phyloP scores from a whole-genome alignment of 495 filamentous ascomycete species.

The Amorphotheca resinae region DNA sequence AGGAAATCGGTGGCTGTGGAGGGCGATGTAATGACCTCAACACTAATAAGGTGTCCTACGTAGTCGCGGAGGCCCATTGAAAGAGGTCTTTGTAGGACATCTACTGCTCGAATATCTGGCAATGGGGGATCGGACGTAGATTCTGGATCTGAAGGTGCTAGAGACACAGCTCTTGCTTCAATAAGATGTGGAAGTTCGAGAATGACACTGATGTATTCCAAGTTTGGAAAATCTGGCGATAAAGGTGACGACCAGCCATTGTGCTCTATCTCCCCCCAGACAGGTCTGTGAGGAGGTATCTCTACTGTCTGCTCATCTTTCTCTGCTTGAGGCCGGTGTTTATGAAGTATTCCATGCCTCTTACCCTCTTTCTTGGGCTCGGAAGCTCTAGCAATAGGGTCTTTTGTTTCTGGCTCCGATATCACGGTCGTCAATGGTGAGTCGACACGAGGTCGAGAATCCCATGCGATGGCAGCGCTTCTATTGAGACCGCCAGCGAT shows the following conservation, averaged over 20 bases:
- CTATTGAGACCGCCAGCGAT: slow-evolving; percentile 56
- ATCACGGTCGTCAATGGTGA: slow-evolving; percentile 2
- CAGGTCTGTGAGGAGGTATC: slow-evolving; percentile 8
- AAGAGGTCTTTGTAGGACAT: slow-evolving; percentile 54
- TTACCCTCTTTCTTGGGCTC: slow-evolving; percentile 1
- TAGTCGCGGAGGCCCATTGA: slow-evolving; percentile 76
- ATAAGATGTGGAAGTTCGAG: slow-evolving; percentile 81
- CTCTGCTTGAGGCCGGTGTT: neutral
- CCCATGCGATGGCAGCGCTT: slow-evolving; percentile 73
- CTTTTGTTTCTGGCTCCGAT: slow-evolving; percentile 4
- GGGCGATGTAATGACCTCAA: slow-evolving; percentile 50
- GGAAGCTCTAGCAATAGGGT: neutral
- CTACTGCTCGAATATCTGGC: slow-evolving; percentile 48
- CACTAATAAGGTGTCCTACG: slow-evolving; percentile 49
- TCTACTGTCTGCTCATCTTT: slow-evolving; percentile 9
- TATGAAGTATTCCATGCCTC: neutral
- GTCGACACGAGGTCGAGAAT: slow-evolving; percentile 51
- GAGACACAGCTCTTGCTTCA: slow-evolving; percentile 79
- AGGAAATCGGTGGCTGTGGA: slow-evolving; percentile 52
- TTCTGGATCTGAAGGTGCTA: slow-evolving; percentile 52
- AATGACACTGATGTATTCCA: slow-evolving; percentile 74
- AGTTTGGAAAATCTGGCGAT: slow-evolving; percentile 58
- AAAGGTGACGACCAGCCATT: slow-evolving; percentile 79
- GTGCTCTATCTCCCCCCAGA: slow-evolving; percentile 72
- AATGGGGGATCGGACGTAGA: slow-evolving; percentile 28